Conservation (phyloP, 257 asterid species). For the Ilex aquifolium region DNA sequence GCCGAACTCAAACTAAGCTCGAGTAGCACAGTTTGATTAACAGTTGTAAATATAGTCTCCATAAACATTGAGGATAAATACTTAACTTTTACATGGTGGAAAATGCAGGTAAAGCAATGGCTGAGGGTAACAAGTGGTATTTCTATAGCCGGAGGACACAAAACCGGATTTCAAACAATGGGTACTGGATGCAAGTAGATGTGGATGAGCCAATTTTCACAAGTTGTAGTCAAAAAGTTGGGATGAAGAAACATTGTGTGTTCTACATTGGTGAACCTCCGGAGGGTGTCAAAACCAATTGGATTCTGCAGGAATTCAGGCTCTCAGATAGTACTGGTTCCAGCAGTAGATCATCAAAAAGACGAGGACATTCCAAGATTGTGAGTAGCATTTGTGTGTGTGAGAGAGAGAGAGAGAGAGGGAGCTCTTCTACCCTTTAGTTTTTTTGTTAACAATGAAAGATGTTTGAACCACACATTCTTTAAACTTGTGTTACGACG, state of each 20-base stretch:
- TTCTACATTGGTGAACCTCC: constrained; percentile 67
- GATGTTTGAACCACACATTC: too few relatives aligned
- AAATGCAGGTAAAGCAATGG: constrained; percentile 80
- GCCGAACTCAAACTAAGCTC: too few relatives aligned
- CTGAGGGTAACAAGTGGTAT: constrained; percentile 89
- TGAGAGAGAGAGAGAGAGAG: too few relatives aligned
- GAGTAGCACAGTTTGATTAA: too few relatives aligned
- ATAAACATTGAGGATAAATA: too few relatives aligned
- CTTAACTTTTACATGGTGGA: too few relatives aligned
- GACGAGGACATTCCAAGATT: constrained; percentile 28
- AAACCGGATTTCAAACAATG: constrained; percentile 56
- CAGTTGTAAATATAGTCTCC: too few relatives aligned
- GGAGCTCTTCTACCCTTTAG: too few relatives aligned
- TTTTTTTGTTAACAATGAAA: too few relatives aligned
- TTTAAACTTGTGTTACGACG: too few relatives aligned
- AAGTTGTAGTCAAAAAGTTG: constrained; percentile 36
- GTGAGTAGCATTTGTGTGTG: neutral
- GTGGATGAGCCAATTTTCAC: constrained; percentile 69
- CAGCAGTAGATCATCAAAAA: constrained; percentile 44
- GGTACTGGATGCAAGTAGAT: constrained; percentile 71
- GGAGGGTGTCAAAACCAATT: constrained; percentile 56
- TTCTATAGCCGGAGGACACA: constrained; percentile 82
- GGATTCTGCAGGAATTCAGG: constrained; percentile 86
- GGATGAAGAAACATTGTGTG: constrained; percentile 52
- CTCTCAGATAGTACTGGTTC: constrained; percentile 38